Evolutionary conservation across 495 filamentous ascomycete genomes (phyloP), one percentile per base, ranked within the genome.

Genomic region (Aspergillus campestris): DNA sequence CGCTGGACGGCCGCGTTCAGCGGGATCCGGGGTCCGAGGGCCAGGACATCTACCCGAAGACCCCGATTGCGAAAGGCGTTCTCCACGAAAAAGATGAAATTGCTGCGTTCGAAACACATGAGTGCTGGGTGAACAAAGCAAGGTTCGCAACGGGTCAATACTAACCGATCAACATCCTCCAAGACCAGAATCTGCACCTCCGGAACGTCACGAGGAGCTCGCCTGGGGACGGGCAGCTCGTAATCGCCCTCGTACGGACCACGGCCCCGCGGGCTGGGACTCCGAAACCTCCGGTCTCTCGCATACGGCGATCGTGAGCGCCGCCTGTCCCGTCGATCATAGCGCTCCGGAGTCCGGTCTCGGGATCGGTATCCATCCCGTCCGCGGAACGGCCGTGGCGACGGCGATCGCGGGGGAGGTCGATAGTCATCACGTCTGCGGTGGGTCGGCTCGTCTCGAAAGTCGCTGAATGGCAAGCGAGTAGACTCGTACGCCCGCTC

Each of bases 131-230:
- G n/a, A n/a, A 29, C 24, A 31, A 10, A 8, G 9, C 7, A 5
- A 44, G 29, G 27, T 15, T 14, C 27, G 12, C 27, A 6, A 28
- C 6, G 8, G n/a, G 37, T 12, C 12, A 29, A 31, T 12, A 59
- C 76, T 51, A 48, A 83, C 81, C 78, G 74, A 33, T 88, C 82
- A 9, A 95, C 71, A 56, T 90, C 82, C 51, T 91, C 83, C 10
- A 87, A 63, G 1, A 94, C 77, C 2, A 98, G 71, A 24, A 96
- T 75, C 55, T 95, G 91, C 24, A 97, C 86, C 54, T 97, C 92
- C 4, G 92, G 92, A 14, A 97, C 80, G 48, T 95, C 81, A 42
- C 75, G 67, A 2, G 86, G 79, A 40, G 77, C 75, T 48, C 91
- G 79, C 47, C 82, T 73, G 18, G 89, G 86, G 13, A 95, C 74